Conservation (phyloP, 2,329 filamentous ascomycete genomes). For the Epichloe amarillans region DNA sequence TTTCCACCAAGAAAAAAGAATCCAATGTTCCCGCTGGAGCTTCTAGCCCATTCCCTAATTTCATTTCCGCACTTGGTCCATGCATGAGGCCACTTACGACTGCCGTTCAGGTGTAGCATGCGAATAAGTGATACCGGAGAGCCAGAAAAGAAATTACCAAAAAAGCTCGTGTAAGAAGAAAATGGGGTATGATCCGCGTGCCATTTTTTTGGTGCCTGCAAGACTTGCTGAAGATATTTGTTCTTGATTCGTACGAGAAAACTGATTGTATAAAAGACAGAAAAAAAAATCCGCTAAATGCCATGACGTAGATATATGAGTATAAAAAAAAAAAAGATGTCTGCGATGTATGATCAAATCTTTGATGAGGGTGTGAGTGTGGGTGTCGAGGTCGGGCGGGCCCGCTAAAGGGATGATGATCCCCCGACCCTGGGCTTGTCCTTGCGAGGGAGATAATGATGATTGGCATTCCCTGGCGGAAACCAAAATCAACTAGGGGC, state of each 20-base stretch:
- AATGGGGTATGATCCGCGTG: constrained; percentile 24
- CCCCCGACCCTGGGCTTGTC: not conserved
- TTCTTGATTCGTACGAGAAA: constrained; percentile 15
- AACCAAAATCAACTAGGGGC: not conserved
- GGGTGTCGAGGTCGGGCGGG: constrained; percentile 4
- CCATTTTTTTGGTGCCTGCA: constrained; percentile 26
- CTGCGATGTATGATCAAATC: not conserved
- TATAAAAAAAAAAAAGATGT: not conserved
- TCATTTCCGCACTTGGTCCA: constrained; percentile 7
- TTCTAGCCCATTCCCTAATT: constrained; percentile 1
- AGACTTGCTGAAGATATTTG: constrained; percentile 20
- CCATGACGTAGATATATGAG: constrained; percentile 25
- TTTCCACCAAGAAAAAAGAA: constrained; percentile 12
- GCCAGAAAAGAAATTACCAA: constrained; percentile 10
- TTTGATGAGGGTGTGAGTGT: not conserved
- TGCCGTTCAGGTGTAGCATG: constrained; percentile 11
- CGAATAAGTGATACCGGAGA: constrained; percentile 12
- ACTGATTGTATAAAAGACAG: not conserved
- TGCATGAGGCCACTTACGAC: constrained; percentile 7
- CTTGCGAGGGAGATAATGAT: not conserved
- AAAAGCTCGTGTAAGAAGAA: constrained; percentile 8
- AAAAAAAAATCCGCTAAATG: constrained; percentile 31
- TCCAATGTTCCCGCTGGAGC: constrained; percentile 1
- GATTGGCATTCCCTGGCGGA: not conserved
- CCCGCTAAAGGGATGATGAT: not conserved